Evolutionary conservation across 148 eudicot species (phyloP), one percentile per base, ranked within the genome.

Genomic region (Rhododendron williamsianum): DNA sequence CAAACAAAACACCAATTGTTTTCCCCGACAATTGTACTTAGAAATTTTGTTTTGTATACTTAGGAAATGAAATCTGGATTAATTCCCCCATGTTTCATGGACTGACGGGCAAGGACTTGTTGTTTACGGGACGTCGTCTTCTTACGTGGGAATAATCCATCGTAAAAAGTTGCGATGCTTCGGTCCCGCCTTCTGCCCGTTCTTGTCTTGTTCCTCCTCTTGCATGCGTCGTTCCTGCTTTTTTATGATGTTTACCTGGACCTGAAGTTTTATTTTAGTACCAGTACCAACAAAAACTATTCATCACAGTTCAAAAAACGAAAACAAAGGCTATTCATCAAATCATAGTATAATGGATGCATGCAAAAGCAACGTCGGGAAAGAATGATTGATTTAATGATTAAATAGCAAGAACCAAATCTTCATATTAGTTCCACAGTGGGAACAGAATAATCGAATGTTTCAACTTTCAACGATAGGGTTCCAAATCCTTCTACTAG

Each of bases 171-270:
- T 25, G 33, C 2, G 13, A 0, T 3, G 73, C 33, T 72, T 84
- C 87, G 23, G 65, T 82, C 33, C 65, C 81, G 56, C 46, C 27
- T 48, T 89, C 87, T 3, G 81, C 82, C 89, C 85, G 81, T 60
- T 89, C 82, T 84, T 27, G 74, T 85, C 82, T 25, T 77, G 18
- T 25, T 52, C 87, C 86, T 87, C 81, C 83, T 84, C 74, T 83
- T 84, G 60, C 78, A 86, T 52, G 54, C 63, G 82, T 84, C 82
- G 38, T 60, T 6, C 78, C 80, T 85, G 35, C 88, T 36, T 87
- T 73, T 30, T 85, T 86, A 2, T 81, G 45, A 18, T 86, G 86
- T 80, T 76, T 81, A 8, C 87, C 91, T 90, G 87, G 76, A 88
- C 85, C 7, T 41, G 63, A 18, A 43, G n/a, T 43, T 6, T 54